Evolutionary conservation across 2,329 filamentous ascomycete species (phyloP).

Genomic region (Fusarium vanettenii): DNA sequence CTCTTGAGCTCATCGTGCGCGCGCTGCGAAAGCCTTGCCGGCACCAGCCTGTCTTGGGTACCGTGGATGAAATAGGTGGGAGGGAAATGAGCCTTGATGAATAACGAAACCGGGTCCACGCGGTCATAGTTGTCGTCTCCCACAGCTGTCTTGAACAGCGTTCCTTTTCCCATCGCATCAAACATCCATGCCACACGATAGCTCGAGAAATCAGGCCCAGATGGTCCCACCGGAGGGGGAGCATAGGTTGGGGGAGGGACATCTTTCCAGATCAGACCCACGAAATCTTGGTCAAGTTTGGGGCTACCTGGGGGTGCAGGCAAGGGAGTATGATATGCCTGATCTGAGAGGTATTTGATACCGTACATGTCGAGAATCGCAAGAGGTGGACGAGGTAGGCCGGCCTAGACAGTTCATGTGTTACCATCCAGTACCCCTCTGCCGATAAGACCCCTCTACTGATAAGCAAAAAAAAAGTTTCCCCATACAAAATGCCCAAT

Average conservation of each 20-base stretch:
- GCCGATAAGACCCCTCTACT: too few relatives aligned
- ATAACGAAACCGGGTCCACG: background rate
- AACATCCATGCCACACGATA: constrained; percentile 4
- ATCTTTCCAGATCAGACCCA: background rate
- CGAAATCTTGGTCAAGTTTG: background rate
- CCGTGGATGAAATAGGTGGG: constrained; percentile 5
- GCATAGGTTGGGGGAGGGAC: background rate
- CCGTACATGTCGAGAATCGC: constrained; percentile 5
- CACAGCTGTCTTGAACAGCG: background rate
- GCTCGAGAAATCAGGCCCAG: background rate
- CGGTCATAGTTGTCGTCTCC: background rate
- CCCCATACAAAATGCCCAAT: too few relatives aligned
- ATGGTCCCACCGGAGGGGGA: background rate
- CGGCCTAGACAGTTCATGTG: background rate
- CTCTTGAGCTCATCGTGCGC: background rate
- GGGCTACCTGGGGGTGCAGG: background rate
- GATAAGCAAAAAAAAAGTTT: too few relatives aligned
- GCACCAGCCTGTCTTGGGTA: background rate
- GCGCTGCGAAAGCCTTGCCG: background rate
- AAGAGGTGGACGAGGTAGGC: background rate
- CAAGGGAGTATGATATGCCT: background rate
- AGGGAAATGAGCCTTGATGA: background rate
- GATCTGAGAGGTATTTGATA: background rate
- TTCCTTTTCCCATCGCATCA: background rate
- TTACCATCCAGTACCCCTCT: background rate